These are phyloP conservation scores for Lentinula aciculospora DNA, from an alignment of 768 basidiomycete species.

Conservation along the genomic window DNA sequence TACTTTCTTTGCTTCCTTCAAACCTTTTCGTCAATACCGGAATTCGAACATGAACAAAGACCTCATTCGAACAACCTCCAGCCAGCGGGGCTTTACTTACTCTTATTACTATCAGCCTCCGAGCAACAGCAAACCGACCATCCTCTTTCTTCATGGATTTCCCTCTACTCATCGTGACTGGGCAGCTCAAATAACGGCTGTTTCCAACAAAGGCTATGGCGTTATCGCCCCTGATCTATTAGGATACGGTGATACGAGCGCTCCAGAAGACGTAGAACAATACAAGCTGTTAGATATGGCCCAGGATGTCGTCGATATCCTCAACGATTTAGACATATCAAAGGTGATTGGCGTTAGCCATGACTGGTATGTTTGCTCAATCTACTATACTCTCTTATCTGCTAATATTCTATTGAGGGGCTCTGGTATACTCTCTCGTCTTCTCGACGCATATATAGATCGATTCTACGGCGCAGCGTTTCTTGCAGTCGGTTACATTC, in stretches of 20 bases:
- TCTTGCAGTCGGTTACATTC: constrained; percentile 26
- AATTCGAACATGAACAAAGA: too few relatives aligned
- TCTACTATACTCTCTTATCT: background rate
- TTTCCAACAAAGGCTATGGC: constrained; percentile 34
- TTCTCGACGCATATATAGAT: constrained; percentile 30
- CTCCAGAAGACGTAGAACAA: constrained; percentile 23
- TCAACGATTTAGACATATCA: constrained; percentile 20
- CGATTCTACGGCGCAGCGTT: constrained; percentile 36
- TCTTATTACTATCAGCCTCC: background rate
- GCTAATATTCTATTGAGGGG: constrained; percentile 15
- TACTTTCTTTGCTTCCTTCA: too few relatives aligned
- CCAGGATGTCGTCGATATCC: constrained; percentile 26
- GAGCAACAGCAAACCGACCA: constrained; percentile 22
- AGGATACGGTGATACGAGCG: constrained; percentile 40
- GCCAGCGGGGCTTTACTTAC: too few relatives aligned
- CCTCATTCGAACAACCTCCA: too few relatives aligned
- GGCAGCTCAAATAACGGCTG: constrained; percentile 31
- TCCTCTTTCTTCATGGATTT: constrained; percentile 41
- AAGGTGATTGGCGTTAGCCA: constrained; percentile 26
- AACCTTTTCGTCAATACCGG: too few relatives aligned
- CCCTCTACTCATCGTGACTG: constrained; percentile 32
- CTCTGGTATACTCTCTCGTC: constrained; percentile 22
- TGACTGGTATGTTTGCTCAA: constrained; percentile 22
- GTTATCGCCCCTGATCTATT: constrained; percentile 43
- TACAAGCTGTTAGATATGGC: constrained; percentile 20